Evolutionary conservation across 352 stramenopile species (phyloP).

Genomic region (Pythium dissimile): DNA sequence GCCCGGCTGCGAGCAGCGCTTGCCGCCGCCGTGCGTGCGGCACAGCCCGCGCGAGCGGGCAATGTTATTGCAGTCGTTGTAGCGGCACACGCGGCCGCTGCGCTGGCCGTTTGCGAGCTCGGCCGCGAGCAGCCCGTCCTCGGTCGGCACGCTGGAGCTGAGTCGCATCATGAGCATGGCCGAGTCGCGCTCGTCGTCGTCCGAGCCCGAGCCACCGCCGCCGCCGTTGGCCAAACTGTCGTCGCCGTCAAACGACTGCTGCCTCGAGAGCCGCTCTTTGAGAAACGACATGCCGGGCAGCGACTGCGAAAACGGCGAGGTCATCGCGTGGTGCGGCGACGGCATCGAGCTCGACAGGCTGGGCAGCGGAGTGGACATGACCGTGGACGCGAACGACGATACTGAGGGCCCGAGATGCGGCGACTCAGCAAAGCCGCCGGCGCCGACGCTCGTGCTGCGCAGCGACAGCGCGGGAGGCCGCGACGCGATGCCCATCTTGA

Average conservation of each 20-base stretch:
- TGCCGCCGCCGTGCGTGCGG: conserved; percentile 73
- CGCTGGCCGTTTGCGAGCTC: conserved; percentile 18
- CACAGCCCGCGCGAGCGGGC: conserved; percentile 80
- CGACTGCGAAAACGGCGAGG: conserved; percentile 64
- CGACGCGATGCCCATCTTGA: conserved; percentile 61
- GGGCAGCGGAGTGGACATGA: conserved; percentile 24
- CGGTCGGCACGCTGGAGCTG: conserved; percentile 58
- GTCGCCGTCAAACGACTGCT: conserved; percentile 61
- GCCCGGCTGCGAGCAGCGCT: conserved; percentile 75
- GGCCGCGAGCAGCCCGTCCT: conserved; percentile 19
- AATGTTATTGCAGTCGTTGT: conserved; percentile 85
- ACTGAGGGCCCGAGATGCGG: conserved; percentile 23
- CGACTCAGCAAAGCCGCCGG: conserved; percentile 33
- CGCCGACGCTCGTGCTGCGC: no score
- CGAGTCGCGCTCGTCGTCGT: conserved; percentile 46
- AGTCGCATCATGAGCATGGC: conserved; percentile 52
- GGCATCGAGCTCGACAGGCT: conserved; percentile 24
- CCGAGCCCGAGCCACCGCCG: no score
- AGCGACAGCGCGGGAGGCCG: conserved; percentile 53
- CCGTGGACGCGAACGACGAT: conserved; percentile 20
- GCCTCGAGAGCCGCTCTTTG: conserved; percentile 37
- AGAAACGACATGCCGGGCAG: conserved; percentile 62
- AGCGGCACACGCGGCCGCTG: conserved; percentile 73
- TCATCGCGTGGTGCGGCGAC: conserved; percentile 26
- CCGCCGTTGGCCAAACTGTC: conserved; percentile 61